Conservation (phyloP, 106 monocot species). For the Phalaenopsis aphrodite region DNA sequence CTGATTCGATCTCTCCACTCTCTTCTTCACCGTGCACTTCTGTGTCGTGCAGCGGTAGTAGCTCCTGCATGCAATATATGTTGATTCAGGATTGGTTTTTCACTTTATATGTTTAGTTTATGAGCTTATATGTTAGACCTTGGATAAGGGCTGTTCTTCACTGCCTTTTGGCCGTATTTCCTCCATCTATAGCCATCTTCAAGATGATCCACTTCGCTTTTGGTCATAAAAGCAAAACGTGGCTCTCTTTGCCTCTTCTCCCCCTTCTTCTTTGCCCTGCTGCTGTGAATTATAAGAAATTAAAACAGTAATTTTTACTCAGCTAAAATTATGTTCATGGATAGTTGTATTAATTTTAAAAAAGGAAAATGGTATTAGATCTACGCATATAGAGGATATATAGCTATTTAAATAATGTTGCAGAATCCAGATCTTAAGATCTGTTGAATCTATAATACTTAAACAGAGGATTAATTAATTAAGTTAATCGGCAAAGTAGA, state of each 20-base stretch:
- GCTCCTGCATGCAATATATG: constrained; percentile 40
- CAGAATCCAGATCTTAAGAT: background rate
- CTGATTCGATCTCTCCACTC: constrained; percentile 43
- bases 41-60: constrained; percentile 56
- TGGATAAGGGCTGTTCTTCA: constrained; percentile 31
- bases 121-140: constrained; percentile 12
- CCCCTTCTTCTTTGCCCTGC: background rate
- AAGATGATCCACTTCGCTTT: constrained; percentile 24
- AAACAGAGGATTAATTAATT: background rate
- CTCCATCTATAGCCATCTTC: constrained; percentile 27
- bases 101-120: background rate
- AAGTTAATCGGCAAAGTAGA: background rate
- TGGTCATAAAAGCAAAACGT: constrained; percentile 25
- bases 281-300: background rate
- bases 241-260: constrained; percentile 15
- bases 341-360: no score
- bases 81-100: background rate
- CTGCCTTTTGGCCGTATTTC: constrained; percentile 31
- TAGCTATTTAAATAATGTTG: background rate
- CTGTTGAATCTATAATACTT: background rate
- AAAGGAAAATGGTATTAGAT: no score
- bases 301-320: background rate
- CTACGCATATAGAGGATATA: background rate
- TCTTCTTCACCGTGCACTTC: constrained; percentile 54
- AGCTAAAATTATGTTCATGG: background rate